Evolutionary conservation across 345 rosid genomes (phyloP), one percentile per base, ranked within the genome.

Genomic region (Erucastrum elatum): DNA sequence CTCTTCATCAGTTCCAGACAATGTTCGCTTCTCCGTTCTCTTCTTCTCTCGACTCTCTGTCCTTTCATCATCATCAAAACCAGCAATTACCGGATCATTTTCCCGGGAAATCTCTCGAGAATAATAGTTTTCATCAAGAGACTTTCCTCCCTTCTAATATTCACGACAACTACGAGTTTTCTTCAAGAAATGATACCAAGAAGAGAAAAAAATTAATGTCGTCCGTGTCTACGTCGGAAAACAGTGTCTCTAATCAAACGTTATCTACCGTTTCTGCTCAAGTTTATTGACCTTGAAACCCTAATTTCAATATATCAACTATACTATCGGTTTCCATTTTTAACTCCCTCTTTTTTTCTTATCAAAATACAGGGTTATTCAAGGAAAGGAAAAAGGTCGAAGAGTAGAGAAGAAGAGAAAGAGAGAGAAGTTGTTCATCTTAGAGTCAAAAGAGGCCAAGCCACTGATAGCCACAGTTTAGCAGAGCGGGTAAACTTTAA

Each of bases 361-460:
- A 11, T 26, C 6, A 11, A 76, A 31, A 74, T 60, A n/a, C 61
- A 81, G 71, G 17, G 66, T 74, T 72, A 78, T 64, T 72, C 79
- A 27, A 82, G 78, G 64, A 84, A 84, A 82, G 88, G 88, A 68
- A 88, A 92, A 56, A 87, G 78, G 72, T 76, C 44, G 41, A 88
- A 86, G 75, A 71, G 31, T 39, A 80, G 75, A 33, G 89, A 85
- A 70, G 84, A 76, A 72, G 85, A 84, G 72, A 85, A 81, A 64
- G 82, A 87, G 29, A 86, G 78, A 78, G 94, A 88, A 65, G 91
- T 89, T 33, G 92, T 93, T 82, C 97, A 91, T 80, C 95, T 93
- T 63, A 88, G 98, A 88, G 98, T 94, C 60, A 85, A 87, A 83
- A 88, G 98, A 84, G 98, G 98, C 29, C 95, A 93, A 87, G 98